Base-by-base conservation (phyloP, 495 filamentous ascomycete species). In the Penicillium atrosanguineum region DNA sequence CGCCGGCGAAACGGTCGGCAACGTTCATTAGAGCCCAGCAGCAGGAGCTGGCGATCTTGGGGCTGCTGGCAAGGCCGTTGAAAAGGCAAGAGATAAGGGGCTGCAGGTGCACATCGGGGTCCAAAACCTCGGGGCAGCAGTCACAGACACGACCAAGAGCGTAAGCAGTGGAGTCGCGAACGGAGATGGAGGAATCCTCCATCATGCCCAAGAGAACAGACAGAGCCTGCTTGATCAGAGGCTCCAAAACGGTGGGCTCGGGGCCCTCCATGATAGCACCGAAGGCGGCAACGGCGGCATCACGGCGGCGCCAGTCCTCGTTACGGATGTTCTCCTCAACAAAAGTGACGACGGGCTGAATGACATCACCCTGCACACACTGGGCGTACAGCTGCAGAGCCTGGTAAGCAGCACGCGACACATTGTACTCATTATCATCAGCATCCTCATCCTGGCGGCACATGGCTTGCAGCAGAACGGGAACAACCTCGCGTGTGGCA, bases 1-100 rank as follows among this genome's bases (percentile, higher is more conserved):
- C 91, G 19, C 89, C 89, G 15, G 89, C 87, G 67, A 97, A 98
- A 28, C 91, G 86, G 62, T 97, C 94, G 21, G 93, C 93, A 54
- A 98, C 84, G 66, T 97, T 98, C 92, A 98, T 98, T 55, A 98
- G 74, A 34, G 94, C 91, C 93, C 95, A 97, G 75, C 94, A 98
- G 82, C 95, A 97, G 18, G 95, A 97, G 52, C 87, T 85, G 41
- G 94, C 94, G 84, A 98, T 97, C 79, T 95, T 96, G 39, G 93
- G 86, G 67, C 89, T 93, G 75, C 89, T 95, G 47, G 91, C 81
- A 48, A 96, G 78, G 42, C 93, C 94, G 42, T 82, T 84, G 72
- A 98, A 97, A n/a, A 98, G 82, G 49, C 91, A 87, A 29, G 80
- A 79, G 59, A 97, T 90, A 46, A 98, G 76, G 20, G 86, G 81